Evolutionary conservation across 2,329 filamentous ascomycete species (phyloP).

Genomic region (Clonostachys rhizophaga): DNA sequence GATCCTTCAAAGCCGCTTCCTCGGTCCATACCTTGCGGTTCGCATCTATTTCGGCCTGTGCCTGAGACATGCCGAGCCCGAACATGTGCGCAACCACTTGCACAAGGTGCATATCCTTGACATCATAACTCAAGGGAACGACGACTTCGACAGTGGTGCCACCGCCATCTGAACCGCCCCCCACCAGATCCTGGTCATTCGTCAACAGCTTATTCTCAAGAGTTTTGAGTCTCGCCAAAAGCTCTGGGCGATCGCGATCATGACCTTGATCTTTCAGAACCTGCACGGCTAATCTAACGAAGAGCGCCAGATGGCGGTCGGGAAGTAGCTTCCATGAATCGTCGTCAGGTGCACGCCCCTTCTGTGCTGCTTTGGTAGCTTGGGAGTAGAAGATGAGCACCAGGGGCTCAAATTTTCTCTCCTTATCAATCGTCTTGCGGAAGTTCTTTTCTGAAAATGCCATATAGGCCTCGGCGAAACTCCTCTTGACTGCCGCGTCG

Average conservation of each 20-base stretch:
- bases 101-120: slow-evolving; percentile 96
- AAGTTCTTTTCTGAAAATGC: slow-evolving; percentile 87
- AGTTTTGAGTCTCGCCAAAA: slow-evolving; percentile 71
- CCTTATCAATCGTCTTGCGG: slow-evolving; percentile 88
- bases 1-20: slow-evolving; percentile 81
- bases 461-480: slow-evolving; percentile 91
- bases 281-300: slow-evolving; percentile 78
- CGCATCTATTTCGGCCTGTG: slow-evolving; percentile 82
- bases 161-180: slow-evolving; percentile 20
- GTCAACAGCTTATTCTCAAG: slow-evolving; percentile 91
- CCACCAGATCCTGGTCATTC: slow-evolving; percentile 80
- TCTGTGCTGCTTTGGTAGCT: slow-evolving; percentile 79
- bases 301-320: slow-evolving; percentile 90
- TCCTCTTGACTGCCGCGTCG: slow-evolving; percentile 86
- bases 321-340: slow-evolving; percentile 89
- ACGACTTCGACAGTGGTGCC: slow-evolving; percentile 69
- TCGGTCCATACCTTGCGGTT: slow-evolving; percentile 84
- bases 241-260: slow-evolving; percentile 78
- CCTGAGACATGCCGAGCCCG: slow-evolving; percentile 69
- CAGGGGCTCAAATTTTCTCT: slow-evolving; percentile 85
- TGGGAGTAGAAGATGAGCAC: slow-evolving; percentile 95
- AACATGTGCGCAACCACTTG: slow-evolving; percentile 85
- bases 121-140: slow-evolving; percentile 80
- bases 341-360: slow-evolving; percentile 70
- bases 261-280: slow-evolving; percentile 82